Conservation (phyloP, 169 alveolate genomes). For the Plasmodium ovale region DNA sequence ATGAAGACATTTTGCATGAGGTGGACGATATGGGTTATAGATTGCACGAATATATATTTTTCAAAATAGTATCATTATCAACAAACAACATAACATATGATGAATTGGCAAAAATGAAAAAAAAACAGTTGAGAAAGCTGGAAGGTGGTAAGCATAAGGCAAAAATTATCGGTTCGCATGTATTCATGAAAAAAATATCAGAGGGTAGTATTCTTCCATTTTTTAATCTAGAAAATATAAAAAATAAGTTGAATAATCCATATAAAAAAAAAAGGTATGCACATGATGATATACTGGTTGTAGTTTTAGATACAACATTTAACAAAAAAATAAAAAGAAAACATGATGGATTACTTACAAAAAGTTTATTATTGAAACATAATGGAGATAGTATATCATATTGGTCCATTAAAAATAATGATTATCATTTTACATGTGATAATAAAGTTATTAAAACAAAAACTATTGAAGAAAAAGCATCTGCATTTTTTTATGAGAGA, state of each 20-base stretch:
- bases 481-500: slow-evolving; percentile 50
- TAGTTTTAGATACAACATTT: slow-evolving; percentile 17
- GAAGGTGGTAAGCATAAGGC: slow-evolving; percentile 7
- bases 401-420: slow-evolving; percentile 50
- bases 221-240: slow-evolving; percentile 10
- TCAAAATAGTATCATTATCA: slow-evolving; percentile 54
- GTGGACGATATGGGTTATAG: slow-evolving; percentile 1
- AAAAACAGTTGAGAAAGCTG: background rate
- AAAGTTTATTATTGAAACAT: slow-evolving; percentile 9
- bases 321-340: slow-evolving; percentile 23
- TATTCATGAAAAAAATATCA: background rate
- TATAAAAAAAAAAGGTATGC: background rate
- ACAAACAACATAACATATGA: slow-evolving; percentile 18
- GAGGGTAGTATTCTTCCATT: slow-evolving; percentile 37
- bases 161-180: slow-evolving; percentile 25
- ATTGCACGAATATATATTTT: slow-evolving; percentile 41
- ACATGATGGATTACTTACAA: slow-evolving; percentile 19
- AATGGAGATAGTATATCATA: slow-evolving; percentile 47
- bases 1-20: slow-evolving; percentile 15
- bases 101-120: background rate
- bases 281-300: background rate
- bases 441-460: slow-evolving; percentile 31
- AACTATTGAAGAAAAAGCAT: slow-evolving; percentile 41
- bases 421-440: slow-evolving; percentile 51
- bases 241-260: slow-evolving; percentile 31